These are phyloP conservation scores for Lachnellula cervina DNA, from an alignment of 2,329 filamentous ascomycete species.

Conservation along the genomic window DNA sequence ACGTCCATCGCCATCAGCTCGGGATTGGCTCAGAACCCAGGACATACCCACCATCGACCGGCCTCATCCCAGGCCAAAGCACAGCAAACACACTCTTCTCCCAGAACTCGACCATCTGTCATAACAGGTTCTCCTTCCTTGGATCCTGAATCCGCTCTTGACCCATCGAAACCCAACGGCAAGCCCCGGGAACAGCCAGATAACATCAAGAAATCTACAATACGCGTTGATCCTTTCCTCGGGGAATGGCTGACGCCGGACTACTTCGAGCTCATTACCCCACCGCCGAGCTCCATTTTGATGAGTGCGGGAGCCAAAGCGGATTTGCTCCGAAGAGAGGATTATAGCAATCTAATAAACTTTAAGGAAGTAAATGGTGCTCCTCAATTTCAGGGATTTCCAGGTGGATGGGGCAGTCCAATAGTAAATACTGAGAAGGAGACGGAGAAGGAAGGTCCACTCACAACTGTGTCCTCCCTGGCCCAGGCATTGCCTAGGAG, in stretches of 20 bases:
- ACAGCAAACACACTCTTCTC: slow-evolving; percentile 26
- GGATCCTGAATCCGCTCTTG: slow-evolving; percentile 26
- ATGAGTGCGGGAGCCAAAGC: slow-evolving; percentile 89
- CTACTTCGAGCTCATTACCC: slow-evolving; percentile 89
- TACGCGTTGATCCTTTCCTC: slow-evolving; percentile 87
- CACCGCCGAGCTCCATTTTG: slow-evolving; percentile 77
- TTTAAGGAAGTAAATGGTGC: slow-evolving; percentile 23
- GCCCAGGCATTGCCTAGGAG: slow-evolving; percentile 25
- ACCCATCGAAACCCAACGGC: slow-evolving; percentile 10
- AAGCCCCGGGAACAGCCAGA: slow-evolving; percentile 14
- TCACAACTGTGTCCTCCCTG: slow-evolving; percentile 25
- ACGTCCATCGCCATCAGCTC: slow-evolving; percentile 85
- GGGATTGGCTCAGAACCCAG: slow-evolving; percentile 65
- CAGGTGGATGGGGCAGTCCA: slow-evolving; percentile 34
- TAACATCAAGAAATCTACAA: slow-evolving; percentile 50
- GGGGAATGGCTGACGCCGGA: slow-evolving; percentile 93
- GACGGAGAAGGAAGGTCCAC: slow-evolving; percentile 22
- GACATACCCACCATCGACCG: slow-evolving; percentile 28
- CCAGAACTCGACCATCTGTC: slow-evolving; percentile 24
- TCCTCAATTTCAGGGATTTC: slow-evolving; percentile 33
- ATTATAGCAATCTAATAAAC: slow-evolving; percentile 46
- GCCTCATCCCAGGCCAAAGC: slow-evolving; percentile 23
- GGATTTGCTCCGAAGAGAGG: slow-evolving; percentile 72
- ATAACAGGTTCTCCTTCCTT: slow-evolving; percentile 26
- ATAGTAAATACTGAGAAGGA: slow-evolving; percentile 19